Percentiles rank a stretch among this genome's conserved stretches.
These are phyloP conservation scores for Craspedostauros australis DNA, from an alignment of 108 stramenopile species.

Conservation along the genomic window DNA sequence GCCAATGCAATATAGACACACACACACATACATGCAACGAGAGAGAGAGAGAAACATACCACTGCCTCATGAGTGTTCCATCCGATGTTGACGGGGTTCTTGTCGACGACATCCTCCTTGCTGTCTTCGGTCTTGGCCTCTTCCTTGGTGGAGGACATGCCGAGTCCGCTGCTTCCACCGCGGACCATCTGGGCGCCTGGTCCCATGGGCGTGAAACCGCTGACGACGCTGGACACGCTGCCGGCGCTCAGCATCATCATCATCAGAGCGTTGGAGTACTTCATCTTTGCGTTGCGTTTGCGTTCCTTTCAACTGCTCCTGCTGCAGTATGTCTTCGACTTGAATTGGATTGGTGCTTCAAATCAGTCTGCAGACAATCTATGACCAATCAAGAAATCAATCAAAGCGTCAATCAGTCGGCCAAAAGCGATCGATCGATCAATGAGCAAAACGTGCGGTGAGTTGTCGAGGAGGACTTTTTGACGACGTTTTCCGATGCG, in stretches of 20 bases:
- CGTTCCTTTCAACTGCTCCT: neutral
- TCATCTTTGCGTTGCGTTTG: conserved; percentile 15
- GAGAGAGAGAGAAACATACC: conserved; percentile 29
- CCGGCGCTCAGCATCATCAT: conserved; percentile 6
- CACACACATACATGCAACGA: too few species aligned
- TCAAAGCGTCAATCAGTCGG: neutral
- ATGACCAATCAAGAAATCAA: neutral
- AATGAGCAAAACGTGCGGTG: neutral
- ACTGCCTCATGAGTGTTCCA: conserved; percentile 88
- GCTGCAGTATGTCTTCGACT: neutral
- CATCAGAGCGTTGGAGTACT: conserved; percentile 2
- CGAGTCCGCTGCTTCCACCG: conserved; percentile 16
- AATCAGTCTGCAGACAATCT: neutral
- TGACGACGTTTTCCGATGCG: too few species aligned
- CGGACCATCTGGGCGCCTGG: conserved; percentile 5
- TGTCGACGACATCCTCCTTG: conserved; percentile 49
- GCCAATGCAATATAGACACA: too few species aligned
- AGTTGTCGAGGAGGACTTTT: too few species aligned
- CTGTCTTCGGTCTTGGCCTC: conserved; percentile 26
- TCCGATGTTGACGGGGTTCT: conserved; percentile 76
- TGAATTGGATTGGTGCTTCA: neutral
- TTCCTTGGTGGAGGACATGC: conserved; percentile 24
- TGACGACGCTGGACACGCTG: conserved; percentile 7
- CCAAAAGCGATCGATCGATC: neutral
- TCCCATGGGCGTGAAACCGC: conserved; percentile 17